phyloP scores from a whole-genome alignment of 192 early-diverging fungal species.

The Backusella tuberculispora region DNA sequence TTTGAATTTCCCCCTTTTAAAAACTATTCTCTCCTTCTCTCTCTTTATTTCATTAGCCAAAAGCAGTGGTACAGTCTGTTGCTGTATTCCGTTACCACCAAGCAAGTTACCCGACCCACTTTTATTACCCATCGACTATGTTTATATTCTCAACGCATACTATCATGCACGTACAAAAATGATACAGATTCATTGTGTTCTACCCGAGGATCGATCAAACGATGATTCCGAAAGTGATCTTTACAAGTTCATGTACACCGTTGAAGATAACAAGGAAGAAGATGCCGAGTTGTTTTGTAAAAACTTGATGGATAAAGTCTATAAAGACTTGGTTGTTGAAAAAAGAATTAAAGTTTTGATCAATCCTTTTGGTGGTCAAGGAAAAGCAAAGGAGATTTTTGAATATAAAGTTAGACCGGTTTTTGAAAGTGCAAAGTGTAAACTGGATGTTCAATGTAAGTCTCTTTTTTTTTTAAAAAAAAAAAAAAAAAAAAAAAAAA shows the following conservation, averaged over 20 bases:
- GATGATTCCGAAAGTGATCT: conserved; percentile 25
- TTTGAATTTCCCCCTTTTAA: neutral
- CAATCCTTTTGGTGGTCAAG: conserved; percentile 79
- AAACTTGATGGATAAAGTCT: conserved; percentile 26
- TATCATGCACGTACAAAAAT: conserved; percentile 32
- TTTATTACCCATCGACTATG: conserved; percentile 34
- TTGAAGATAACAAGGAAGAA: conserved; percentile 4
- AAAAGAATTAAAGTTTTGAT: conserved; percentile 61
- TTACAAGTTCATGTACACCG: conserved; percentile 40
- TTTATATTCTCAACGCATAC: conserved; percentile 25
- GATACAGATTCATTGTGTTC: conserved; percentile 34
- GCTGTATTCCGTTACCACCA: conserved; percentile 37
- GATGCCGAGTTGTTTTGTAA: conserved; percentile 27
- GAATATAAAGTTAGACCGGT: conserved; percentile 59
- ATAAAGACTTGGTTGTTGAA: conserved; percentile 27
- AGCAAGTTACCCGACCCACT: conserved; percentile 24
- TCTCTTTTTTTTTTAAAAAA: neutral
- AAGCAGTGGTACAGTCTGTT: conserved; percentile 7
- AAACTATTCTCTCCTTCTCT: neutral
- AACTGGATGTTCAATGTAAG: conserved; percentile 54
- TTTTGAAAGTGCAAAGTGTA: conserved; percentile 63
- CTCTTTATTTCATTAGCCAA: conserved; percentile 21
- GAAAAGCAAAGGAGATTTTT: conserved; percentile 62
- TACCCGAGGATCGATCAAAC: conserved; percentile 24
- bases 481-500: neutral